Conservation (phyloP, 495 filamentous ascomycete genomes). For the Geoglossum glabrum region DNA sequence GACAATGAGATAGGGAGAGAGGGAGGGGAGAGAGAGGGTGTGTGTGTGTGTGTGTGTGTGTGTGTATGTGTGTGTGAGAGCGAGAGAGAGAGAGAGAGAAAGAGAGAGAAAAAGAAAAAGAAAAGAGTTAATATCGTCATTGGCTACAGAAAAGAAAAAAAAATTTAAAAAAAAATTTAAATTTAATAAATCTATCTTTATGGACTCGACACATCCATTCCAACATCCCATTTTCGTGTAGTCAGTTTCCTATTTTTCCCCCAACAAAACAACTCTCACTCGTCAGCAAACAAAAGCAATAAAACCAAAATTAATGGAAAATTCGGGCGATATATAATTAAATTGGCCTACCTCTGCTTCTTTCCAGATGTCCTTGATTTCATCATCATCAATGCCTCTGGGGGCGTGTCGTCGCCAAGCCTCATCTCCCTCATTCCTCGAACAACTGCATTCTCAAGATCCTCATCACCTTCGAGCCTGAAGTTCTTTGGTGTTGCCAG, state of each 20-base stretch:
- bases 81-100: too few relatives aligned
- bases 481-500: not conserved
- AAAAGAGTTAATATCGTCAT: too few relatives aligned
- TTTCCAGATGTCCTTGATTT: not conserved
- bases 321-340: not conserved
- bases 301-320: not conserved
- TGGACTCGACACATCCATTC: not conserved
- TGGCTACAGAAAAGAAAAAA: too few relatives aligned
- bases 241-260: conserved; percentile 1
- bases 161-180: too few relatives aligned
- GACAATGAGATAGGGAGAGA: too few relatives aligned
- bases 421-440: not conserved
- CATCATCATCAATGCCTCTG: too few relatives aligned
- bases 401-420: not conserved
- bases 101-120: too few relatives aligned
- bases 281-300: not conserved
- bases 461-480: not conserved
- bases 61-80: too few relatives aligned
- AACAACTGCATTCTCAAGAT: not conserved
- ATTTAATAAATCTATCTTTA: too few relatives aligned
- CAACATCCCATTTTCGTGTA: conserved; percentile 8
- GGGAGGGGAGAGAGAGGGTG: too few relatives aligned
- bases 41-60: too few relatives aligned
- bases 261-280: not conserved
- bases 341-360: not conserved